Evolutionary conservation across 805 yeast species (phyloP).

Genomic region (Yarrowia porcina): DNA sequence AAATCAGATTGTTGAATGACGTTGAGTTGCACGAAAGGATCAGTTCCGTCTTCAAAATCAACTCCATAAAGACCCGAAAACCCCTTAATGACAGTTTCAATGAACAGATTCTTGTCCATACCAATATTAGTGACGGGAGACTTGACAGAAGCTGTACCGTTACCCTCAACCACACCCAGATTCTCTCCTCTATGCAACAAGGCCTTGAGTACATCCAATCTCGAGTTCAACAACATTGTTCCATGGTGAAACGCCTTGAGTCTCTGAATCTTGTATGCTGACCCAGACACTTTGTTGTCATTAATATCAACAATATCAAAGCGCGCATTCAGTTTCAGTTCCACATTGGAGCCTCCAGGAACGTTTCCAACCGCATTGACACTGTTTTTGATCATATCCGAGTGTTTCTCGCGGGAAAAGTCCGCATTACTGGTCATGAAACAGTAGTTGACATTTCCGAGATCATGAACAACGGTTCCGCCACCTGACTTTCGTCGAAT

Average conservation of each 20-base stretch:
- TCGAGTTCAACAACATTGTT: constrained; percentile 77
- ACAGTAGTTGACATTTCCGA: constrained; percentile 83
- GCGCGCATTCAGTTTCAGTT: constrained; percentile 58
- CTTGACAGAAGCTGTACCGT: constrained; percentile 71
- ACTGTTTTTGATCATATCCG: constrained; percentile 45
- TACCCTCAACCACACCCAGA: constrained; percentile 45
- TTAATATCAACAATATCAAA: constrained; percentile 63
- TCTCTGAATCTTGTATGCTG: constrained; percentile 81
- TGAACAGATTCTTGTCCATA: constrained; percentile 47
- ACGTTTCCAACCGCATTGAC: constrained; percentile 32
- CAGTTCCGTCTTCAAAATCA: constrained; percentile 8
- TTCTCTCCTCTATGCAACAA: constrained; percentile 51
- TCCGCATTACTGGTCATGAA: constrained; percentile 65
- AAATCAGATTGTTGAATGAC: background rate
- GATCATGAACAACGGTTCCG: constrained; percentile 94
- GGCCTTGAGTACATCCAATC: constrained; percentile 56
- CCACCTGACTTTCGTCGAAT: constrained; percentile 88
- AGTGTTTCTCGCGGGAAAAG: constrained; percentile 58
- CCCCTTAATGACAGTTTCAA: constrained; percentile 43
- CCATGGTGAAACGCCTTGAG: constrained; percentile 93
- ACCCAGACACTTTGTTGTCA: constrained; percentile 73
- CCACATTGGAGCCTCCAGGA: constrained; percentile 28
- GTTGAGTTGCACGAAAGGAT: background rate
- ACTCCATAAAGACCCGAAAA: constrained; percentile 41
- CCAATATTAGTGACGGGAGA: constrained; percentile 72